Conservation (phyloP, 495 filamentous ascomycete species). For the Cladorrhinum samala region DNA sequence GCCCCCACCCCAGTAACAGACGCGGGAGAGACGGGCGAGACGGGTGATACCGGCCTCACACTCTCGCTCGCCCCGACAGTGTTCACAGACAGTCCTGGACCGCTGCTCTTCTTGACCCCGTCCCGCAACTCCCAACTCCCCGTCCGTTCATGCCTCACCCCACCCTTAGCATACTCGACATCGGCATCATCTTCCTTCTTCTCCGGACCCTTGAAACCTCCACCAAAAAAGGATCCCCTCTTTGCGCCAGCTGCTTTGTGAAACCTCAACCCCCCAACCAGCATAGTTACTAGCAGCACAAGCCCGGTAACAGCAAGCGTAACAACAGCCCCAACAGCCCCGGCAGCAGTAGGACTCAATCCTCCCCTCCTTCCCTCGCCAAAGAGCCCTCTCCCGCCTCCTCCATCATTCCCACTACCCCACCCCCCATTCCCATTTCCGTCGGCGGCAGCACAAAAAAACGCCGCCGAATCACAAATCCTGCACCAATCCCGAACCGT, state of each 20-base stretch:
- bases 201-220: slow-evolving; percentile 33
- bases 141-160: slow-evolving; percentile 29
- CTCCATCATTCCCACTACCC: neutral
- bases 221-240: slow-evolving; percentile 20
- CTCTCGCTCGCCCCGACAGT: neutral
- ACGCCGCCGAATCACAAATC: slow-evolving; percentile 19
- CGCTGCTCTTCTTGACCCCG: slow-evolving; percentile 6
- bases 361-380: neutral
- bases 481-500: slow-evolving; percentile 28
- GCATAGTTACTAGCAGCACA: slow-evolving; percentile 16
- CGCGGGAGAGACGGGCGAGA: too few species aligned
- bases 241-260: slow-evolving; percentile 10
- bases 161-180: slow-evolving; percentile 26
- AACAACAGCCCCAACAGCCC: slow-evolving; percentile 33
- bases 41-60: too few species aligned
- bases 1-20: slow-evolving; percentile 3
- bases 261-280: slow-evolving; percentile 27
- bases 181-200: slow-evolving; percentile 35
- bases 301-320: slow-evolving; percentile 22
- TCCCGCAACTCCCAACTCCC: slow-evolving; percentile 38
- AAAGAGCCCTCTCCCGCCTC: neutral
- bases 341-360: slow-evolving; percentile 28
- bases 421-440: neutral
- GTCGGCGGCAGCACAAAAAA: slow-evolving; percentile 21
- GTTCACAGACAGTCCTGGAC: too few species aligned